These are phyloP conservation scores for Geranomyces variabilis DNA, from an alignment of 192 early-diverging fungal species.

Conservation along the genomic window DNA sequence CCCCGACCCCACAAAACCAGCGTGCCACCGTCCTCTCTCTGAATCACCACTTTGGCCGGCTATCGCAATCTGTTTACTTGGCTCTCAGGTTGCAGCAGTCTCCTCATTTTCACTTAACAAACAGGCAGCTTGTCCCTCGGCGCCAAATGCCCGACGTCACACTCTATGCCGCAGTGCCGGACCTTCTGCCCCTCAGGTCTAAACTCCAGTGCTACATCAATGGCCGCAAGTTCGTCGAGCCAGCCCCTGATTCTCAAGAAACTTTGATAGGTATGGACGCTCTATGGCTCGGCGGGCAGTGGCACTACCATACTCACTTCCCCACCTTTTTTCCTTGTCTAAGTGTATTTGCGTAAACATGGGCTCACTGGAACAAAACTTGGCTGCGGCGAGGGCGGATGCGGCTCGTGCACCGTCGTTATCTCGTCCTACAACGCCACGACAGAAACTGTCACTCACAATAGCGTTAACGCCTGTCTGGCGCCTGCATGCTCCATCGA, in stretches of 20 bases:
- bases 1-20: no score
- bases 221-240: not conserved
- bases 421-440: conserved; percentile 61
- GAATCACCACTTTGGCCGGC: no score
- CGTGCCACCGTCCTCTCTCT: no score
- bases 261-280: no score
- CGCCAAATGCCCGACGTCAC: no score
- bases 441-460: conserved; percentile 24
- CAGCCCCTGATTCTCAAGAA: conserved; percentile 23
- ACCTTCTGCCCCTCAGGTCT: not conserved
- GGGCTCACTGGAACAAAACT: conserved; percentile 69
- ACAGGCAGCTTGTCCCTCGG: no score
- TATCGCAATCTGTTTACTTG: no score
- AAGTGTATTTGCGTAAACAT: conserved; percentile 39
- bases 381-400: conserved; percentile 69
- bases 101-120: no score
- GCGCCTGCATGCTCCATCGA: conserved; percentile 72
- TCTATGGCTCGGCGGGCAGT: no score
- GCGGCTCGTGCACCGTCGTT: conserved; percentile 80
- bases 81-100: no score
- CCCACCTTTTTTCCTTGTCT: not conserved
- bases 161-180: no score
- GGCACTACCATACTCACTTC: no score
- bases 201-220: conserved; percentile 24
- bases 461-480: conserved; percentile 71